Evolutionary conservation across 495 filamentous ascomycete species (phyloP).

Genomic region (Mycothermus thermophilus): DNA sequence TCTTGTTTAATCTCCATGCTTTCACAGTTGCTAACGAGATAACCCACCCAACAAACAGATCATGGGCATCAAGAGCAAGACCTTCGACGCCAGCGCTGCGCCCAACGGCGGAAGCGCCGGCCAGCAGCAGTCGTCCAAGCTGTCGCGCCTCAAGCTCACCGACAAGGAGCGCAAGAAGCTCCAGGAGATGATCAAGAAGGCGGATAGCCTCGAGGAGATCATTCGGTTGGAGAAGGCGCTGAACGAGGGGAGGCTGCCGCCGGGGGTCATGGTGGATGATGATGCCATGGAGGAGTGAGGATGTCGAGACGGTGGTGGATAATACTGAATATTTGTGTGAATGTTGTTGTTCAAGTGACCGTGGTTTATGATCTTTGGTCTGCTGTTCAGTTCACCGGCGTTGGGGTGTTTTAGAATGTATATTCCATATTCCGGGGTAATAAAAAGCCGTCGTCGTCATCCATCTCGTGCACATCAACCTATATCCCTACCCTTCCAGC

Average conservation of each 20-base stretch:
- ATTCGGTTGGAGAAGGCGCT: conserved; percentile 70
- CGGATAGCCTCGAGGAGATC: conserved; percentile 77
- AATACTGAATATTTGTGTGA: neutral
- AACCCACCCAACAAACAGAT: too few relatives aligned
- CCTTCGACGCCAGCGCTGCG: conserved; percentile 51
- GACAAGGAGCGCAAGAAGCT: conserved; percentile 67
- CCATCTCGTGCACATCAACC: too few relatives aligned
- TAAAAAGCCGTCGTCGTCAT: too few relatives aligned
- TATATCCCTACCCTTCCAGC: too few relatives aligned
- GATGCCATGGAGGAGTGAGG: conserved; percentile 44
- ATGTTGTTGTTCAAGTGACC: too few relatives aligned
- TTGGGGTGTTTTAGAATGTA: too few relatives aligned
- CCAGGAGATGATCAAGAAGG: conserved; percentile 44
- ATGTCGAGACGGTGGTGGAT: neutral
- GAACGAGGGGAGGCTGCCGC: conserved; percentile 71
- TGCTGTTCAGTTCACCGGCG: too few relatives aligned
- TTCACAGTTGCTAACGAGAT: too few relatives aligned
- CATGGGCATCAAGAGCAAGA: conserved; percentile 73
- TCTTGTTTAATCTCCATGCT: too few relatives aligned
- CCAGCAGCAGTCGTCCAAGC: conserved; percentile 38
- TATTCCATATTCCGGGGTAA: too few relatives aligned
- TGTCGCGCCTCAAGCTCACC: conserved; percentile 44
- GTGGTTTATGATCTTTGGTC: too few relatives aligned
- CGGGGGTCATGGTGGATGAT: conserved; percentile 41
- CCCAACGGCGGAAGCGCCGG: conserved; percentile 21